Base-by-base conservation (phyloP, 2,329 filamentous ascomycete species). In the Chaetoscypha palmicola region DNA sequence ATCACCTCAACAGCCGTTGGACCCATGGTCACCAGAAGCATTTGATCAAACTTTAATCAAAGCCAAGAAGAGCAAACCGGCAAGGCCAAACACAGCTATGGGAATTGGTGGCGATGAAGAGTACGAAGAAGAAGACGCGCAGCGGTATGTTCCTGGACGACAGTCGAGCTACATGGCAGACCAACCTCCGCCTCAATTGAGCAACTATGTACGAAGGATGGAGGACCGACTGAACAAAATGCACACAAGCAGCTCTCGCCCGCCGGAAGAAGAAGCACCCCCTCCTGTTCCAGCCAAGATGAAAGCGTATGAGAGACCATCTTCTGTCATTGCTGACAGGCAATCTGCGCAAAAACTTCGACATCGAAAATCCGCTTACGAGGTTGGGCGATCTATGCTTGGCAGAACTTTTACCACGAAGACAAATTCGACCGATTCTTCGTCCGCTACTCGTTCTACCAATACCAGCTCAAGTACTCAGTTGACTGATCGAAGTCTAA, bases 121-220 rank as follows among this genome's bases (percentile, higher is more conserved):
- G 34, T 63, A 66, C 24, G 63, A 62, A 7, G 66, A 68, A 35
- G 79, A 84, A 58, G 80, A 74, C 21, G 41, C 51, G 32, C 31
- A 43, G 9, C 39, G 42, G 17, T 58, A 54, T 41, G 45, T 46
- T 23, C 46, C 45, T 28, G 47, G 45, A 23, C 37, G 43, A 2
- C 51, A 51, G 37, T 54, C 53, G 36, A 59, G 63, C 7, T 62
- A 64, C 32, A 63, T 62, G 19, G 72, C 77, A 37, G 74, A 73
- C 26, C 66, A 73, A 31, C 71, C 77, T 1, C 76, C 80, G 2
- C 83, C 86, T 14, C 79, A 90, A 55, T 69, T 95, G 9, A 85
- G 80, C 59, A 90, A 85, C 58, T 96, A 96, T 58, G 88, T 94
- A 3, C 80, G 92, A 57, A 78, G 89, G 38, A 96, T 97, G 89